phyloP scores from a whole-genome alignment of 2,329 filamentous ascomycete genomes.

The Hypoxylon sp. region DNA sequence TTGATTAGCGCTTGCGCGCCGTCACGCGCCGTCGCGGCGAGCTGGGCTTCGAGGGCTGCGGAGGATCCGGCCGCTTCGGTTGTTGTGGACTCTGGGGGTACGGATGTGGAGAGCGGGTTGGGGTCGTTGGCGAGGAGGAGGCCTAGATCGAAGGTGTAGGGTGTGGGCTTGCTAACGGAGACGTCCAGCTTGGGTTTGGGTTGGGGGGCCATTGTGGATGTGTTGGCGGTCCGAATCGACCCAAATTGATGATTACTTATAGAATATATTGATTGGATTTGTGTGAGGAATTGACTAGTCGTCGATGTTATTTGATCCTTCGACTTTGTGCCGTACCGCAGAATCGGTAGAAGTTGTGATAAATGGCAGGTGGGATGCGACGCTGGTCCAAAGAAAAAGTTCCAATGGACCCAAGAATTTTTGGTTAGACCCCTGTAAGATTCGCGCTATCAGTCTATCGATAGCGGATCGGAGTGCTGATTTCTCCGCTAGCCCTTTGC shows the following conservation, averaged over 20 bases:
- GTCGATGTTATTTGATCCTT: not conserved
- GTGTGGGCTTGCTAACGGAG: conserved; percentile 51
- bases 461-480: conserved; percentile 45
- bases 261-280: not conserved
- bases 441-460: conserved; percentile 33
- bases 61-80: conserved; percentile 66
- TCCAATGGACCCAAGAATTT: conserved; percentile 26
- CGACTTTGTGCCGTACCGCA: not conserved
- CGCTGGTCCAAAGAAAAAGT: conserved; percentile 28
- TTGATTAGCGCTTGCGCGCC: conserved; percentile 95
- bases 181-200: conserved; percentile 52
- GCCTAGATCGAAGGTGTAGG: conserved; percentile 62
- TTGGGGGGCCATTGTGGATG: conserved; percentile 46
- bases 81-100: conserved; percentile 18
- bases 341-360: not conserved
- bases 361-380: conserved; percentile 15
- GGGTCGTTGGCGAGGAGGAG: conserved; percentile 89
- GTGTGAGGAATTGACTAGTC: not conserved
- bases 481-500: conserved; percentile 41
- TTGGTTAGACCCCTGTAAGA: conserved; percentile 17
- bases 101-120: conserved; percentile 71
- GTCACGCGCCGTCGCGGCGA: conserved; percentile 84
- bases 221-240: conserved; percentile 16
- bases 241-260: not conserved
- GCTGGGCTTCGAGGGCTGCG: conserved; percentile 73